Evolutionary conservation across 179 eudicot species (phyloP).

Genomic region (Drosera spatulata): DNA sequence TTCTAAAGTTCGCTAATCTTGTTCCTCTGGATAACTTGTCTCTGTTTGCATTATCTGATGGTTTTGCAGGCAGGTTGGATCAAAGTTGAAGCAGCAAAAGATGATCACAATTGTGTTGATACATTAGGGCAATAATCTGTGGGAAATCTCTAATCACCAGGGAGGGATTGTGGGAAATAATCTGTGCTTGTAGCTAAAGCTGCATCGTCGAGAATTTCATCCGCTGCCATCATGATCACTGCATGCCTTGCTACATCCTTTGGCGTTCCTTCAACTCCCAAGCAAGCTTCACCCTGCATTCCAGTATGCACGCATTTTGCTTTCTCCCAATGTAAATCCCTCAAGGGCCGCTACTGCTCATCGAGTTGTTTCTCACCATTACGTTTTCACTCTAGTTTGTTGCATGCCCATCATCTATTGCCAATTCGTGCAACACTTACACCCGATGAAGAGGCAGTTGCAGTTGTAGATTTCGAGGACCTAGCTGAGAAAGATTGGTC

Average conservation of each 20-base stretch:
- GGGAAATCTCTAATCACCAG: too few species aligned
- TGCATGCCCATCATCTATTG: constrained; percentile 3
- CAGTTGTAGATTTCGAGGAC: constrained; percentile 54
- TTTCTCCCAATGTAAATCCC: constrained; percentile 3
- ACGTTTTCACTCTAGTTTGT: constrained; percentile 8
- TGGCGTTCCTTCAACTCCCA: constrained; percentile 19
- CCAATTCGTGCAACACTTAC: constrained; percentile 15
- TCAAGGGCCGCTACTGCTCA: constrained; percentile 3
- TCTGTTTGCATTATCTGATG: too few species aligned
- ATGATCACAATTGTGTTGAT: too few species aligned
- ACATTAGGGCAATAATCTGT: too few species aligned
- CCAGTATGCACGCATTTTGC: constrained; percentile 14
- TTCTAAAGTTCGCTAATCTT: too few species aligned
- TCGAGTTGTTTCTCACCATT: constrained; percentile 11
- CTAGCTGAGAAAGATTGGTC: constrained; percentile 90
- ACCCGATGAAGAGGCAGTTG: constrained; percentile 42
- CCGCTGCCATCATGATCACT: constrained; percentile 32
- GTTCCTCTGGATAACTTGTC: too few species aligned
- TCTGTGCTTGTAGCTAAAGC: too few species aligned
- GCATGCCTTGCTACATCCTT: constrained; percentile 26
- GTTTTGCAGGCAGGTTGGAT: too few species aligned
- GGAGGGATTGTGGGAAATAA: too few species aligned
- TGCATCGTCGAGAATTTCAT: background rate
- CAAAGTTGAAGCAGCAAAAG: too few species aligned
- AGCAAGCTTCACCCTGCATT: constrained; percentile 10